Evolutionary conservation across 1,284 basidiomycete genomes (phyloP).

Genomic region (Thelephora terrestris): DNA sequence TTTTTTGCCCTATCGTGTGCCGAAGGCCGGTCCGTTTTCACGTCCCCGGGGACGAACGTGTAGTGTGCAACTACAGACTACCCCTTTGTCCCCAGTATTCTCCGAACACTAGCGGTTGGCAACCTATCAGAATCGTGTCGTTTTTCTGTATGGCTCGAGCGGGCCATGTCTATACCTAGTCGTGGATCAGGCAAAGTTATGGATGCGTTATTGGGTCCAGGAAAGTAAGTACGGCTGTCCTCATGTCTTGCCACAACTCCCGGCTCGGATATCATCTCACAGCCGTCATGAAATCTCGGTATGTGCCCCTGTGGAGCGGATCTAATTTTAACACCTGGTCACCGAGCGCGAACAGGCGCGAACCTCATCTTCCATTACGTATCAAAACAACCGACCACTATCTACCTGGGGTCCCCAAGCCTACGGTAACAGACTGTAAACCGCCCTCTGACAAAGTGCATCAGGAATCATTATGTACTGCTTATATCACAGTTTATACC

Average conservation of each 20-base stretch:
- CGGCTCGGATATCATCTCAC: background rate
- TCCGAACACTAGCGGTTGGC: background rate
- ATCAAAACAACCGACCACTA: background rate
- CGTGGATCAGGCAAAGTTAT: no score
- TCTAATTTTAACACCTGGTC: background rate
- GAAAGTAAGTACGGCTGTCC: background rate
- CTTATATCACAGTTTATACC: no score
- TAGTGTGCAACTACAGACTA: background rate
- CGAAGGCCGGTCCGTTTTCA: no score
- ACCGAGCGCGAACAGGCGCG: background rate
- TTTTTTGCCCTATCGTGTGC: no score
- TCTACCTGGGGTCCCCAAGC: no score
- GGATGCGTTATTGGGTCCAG: background rate
- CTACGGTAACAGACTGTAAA: no score
- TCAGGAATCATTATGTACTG: no score
- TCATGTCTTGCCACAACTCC: background rate
- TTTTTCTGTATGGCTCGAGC: no score
- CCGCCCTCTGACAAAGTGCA: no score
- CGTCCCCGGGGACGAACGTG: no score
- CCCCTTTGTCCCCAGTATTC: background rate
- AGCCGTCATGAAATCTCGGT: background rate
- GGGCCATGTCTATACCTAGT: no score
- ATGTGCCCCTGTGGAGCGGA: no score
- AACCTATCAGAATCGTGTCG: background rate
- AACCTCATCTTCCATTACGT: background rate